Evolutionary conservation across 257 asterid species (phyloP).

Genomic region (Scutellaria baicalensis): DNA sequence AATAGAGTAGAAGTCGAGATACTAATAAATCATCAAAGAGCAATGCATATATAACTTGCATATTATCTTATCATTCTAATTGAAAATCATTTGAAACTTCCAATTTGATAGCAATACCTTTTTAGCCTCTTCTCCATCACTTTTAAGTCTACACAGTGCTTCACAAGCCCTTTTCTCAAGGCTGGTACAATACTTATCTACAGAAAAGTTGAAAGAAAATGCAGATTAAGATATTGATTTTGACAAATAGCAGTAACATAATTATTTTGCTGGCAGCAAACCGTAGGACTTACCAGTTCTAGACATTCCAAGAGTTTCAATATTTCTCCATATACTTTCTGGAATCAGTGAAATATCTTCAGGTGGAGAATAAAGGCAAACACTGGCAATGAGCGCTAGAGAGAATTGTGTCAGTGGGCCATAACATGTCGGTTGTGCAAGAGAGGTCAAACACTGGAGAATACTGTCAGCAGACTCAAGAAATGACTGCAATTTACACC

Average conservation of each 20-base stretch:
- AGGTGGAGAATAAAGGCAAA: slow-evolving; percentile 71
- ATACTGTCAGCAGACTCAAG: slow-evolving; percentile 75
- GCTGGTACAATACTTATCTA: slow-evolving; percentile 53
- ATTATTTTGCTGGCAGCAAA: slow-evolving; percentile 11
- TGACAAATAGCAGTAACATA: background rate
- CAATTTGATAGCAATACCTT: slow-evolving; percentile 37
- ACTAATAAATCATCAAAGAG: background rate
- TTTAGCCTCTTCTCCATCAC: slow-evolving; percentile 76
- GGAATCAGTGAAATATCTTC: slow-evolving; percentile 85
- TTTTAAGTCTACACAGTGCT: slow-evolving; percentile 66
- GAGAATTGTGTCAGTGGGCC: slow-evolving; percentile 73
- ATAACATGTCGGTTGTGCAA: slow-evolving; percentile 51
- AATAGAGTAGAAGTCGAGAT: background rate
- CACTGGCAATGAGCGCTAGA: slow-evolving; percentile 67
- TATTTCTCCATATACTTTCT: slow-evolving; percentile 72
- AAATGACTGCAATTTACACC: slow-evolving; percentile 63
- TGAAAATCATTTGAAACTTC: background rate
- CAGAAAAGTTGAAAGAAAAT: slow-evolving; percentile 20
- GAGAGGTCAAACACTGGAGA: slow-evolving; percentile 64
- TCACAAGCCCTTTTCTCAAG: slow-evolving; percentile 72
- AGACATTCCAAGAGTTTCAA: slow-evolving; percentile 66
- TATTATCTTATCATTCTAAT: background rate
- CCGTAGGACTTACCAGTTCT: slow-evolving; percentile 45
- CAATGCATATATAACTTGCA: background rate
- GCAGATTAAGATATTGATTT: background rate